Base-by-base conservation (phyloP, 1,284 basidiomycete genomes). In the Heliocybe sulcata region DNA sequence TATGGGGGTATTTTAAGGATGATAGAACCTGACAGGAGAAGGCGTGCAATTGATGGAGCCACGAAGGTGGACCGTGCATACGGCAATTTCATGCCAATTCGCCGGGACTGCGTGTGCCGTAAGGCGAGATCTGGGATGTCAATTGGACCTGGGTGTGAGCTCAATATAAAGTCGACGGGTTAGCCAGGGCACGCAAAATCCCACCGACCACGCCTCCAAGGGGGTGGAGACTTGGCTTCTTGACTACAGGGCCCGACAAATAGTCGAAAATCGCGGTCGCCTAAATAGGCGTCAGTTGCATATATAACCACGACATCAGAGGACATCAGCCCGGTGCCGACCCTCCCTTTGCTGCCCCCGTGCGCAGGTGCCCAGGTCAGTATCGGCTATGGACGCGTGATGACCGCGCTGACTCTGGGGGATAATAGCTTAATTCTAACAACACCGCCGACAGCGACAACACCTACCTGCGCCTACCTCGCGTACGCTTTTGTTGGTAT, bases 31-130 rank as follows among this genome's bases (percentile, higher is more conserved):
- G 16, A 42, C 38, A 42, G 38, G 38, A 42, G 38, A 49, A 49
- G 27, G 22, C 22, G 23, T 26, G 47, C 47, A 29, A 49, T 23
- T 49, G 47, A 49, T 49, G 47, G 22, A 26, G 47, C 47, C 47
- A 49, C 27, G 47, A 49, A 49, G 47, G 47, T 49, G 10, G 10
- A 49, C 47, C 47, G 47, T 11, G 47, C 38, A 42, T 49, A 25
- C 47, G 47, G 47, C 47, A 49, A 29, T 16, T 49, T 49, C 20
- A 49, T 23, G 27, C 47, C 47, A 49, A 49, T 25, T 49, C 47
- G 47, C 9, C 47, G 47, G 47, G 12, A 26, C 47, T 4, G 12
- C 10, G 27, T 20, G 23, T 49, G 47, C 47, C 47, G 47, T 49
- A 49, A 49, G 22, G 22, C 12, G 11, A 49, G 47, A 49, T 49